Evolutionary conservation across 2,329 filamentous ascomycete genomes (phyloP), one percentile per base, ranked within the genome.

Genomic region (Hymenotorrendiella dingleyae): DNA sequence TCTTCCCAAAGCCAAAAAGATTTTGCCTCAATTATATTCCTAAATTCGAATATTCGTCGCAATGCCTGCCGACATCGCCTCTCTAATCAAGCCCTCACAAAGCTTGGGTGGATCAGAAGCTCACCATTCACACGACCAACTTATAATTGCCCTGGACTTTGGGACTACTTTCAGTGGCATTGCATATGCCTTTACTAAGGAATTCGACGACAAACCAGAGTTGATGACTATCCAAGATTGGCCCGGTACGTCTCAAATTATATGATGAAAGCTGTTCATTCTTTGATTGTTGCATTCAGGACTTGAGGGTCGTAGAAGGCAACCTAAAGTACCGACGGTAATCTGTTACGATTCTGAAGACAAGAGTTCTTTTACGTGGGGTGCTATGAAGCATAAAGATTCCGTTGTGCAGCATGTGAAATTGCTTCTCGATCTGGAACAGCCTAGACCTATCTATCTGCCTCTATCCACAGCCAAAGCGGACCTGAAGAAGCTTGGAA

Each of bases 401-500:
- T 19, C 43, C 16, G 28, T 45, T 6, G 38, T 58, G 17, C 32
- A 23, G 6, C 50, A 46, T 1, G 43, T 59, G 10, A 60, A 60
- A 38, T 34, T 60, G 6, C 46, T 58, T 2, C 48, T 60, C 1
- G 57, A 60, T 20, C 53, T 54, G 1, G 37, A 46, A 14, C 57
- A 58, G 36, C 46, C 17, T 0, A 19, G 40, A 4, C 52, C 51
- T 3, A 4, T 33, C 1, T 54, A 51, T 16, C 24, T 54, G 9
- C 40, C 49, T 3, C 12, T 39, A 28, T 49, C 36, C 2, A 46
- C 16, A 9, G 32, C 36, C 2, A 42, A 46, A 7, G 57, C 64
- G 4, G 57, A 63, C 5, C 57, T 64, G 9, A 20, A 65, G 68
- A 37, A 57, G 61, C 38, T 64, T 69, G 17, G 68, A 69, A 27